These are phyloP conservation scores for Termitomyces sp. DNA, from an alignment of 768 basidiomycete genomes.

Conservation along the genomic window DNA sequence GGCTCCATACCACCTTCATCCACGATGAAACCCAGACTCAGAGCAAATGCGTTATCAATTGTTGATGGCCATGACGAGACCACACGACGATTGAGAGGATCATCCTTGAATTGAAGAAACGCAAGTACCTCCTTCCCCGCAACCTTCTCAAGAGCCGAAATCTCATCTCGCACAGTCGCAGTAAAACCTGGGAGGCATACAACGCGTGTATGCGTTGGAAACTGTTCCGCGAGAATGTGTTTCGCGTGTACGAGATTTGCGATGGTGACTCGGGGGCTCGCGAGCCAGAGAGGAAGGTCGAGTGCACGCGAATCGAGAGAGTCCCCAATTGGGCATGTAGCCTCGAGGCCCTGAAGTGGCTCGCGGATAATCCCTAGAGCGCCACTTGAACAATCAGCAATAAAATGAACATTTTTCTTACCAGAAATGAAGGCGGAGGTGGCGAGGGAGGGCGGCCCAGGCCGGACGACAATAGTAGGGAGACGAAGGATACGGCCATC, in stretches of 20 bases:
- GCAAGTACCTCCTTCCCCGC: constrained; percentile 42
- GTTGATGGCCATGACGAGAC: constrained; percentile 43
- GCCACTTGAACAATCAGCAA: background rate
- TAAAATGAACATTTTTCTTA: constrained; percentile 8
- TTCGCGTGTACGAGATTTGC: constrained; percentile 47
- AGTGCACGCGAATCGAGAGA: constrained; percentile 36
- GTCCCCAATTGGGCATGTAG: constrained; percentile 49
- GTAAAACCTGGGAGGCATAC: constrained; percentile 60
- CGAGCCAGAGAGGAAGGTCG: constrained; percentile 46
- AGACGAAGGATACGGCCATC: constrained; percentile 57
- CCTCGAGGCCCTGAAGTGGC: constrained; percentile 43
- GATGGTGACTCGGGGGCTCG: constrained; percentile 44
- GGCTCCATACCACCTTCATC: constrained; percentile 43
- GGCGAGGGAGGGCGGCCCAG: constrained; percentile 49
- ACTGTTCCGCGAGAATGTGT: constrained; percentile 36
- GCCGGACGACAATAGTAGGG: constrained; percentile 54
- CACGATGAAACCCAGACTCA: constrained; percentile 35
- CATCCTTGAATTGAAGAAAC: constrained; percentile 42
- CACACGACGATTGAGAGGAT: constrained; percentile 34
- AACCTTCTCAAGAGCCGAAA: constrained; percentile 46
- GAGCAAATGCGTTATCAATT: constrained; percentile 39
- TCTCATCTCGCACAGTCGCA: constrained; percentile 47
- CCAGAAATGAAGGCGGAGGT: constrained; percentile 55
- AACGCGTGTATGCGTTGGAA: constrained; percentile 41
- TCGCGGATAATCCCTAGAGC: constrained; percentile 44